A percentile compares a stretch with the other conserved stretches of the same genome.
Evolutionary conservation across 768 basidiomycete genomes (phyloP).

Genomic region (Sarcomyxa edulis): DNA sequence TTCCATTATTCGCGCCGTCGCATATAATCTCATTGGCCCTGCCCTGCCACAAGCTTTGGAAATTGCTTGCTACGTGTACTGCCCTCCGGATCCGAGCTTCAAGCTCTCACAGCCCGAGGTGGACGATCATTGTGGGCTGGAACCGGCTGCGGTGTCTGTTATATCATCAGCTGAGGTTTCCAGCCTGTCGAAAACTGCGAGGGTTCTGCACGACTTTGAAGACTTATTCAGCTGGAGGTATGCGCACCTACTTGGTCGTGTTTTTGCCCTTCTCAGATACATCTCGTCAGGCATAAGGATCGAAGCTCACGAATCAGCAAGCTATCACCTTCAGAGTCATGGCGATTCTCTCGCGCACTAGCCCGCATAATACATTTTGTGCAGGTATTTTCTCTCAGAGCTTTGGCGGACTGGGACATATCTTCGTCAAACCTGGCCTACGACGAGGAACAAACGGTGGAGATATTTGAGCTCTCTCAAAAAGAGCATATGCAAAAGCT

Average conservation of each 20-base stretch:
- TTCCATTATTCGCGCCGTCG: constrained; percentile 17
- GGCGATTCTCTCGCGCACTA: constrained; percentile 17
- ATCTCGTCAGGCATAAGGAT: constrained; percentile 14
- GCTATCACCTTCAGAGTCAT: constrained; percentile 16
- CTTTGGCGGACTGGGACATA: too few relatives aligned
- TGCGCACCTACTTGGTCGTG: neutral
- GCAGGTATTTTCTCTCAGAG: too few relatives aligned
- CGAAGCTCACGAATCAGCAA: constrained; percentile 12
- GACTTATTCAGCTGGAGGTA: constrained; percentile 18
- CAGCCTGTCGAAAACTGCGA: constrained; percentile 3
- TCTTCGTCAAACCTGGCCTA: too few relatives aligned
- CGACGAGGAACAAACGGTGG: too few relatives aligned
- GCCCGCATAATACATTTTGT: too few relatives aligned
- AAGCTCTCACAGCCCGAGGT: too few relatives aligned
- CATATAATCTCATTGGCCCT: constrained; percentile 19
- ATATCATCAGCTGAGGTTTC: constrained; percentile 6
- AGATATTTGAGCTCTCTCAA: constrained; percentile 6
- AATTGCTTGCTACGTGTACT: constrained; percentile 12
- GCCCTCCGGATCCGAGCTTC: too few relatives aligned
- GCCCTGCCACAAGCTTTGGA: constrained; percentile 19
- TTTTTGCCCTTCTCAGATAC: neutral
- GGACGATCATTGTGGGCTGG: too few relatives aligned
- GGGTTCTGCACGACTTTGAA: constrained; percentile 11
- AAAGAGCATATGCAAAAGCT: too few relatives aligned
- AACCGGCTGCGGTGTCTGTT: too few relatives aligned